Evolutionary conservation across 352 stramenopile genomes (phyloP), one percentile per base, ranked within the genome.

Genomic region (Phytophthora quininea): DNA sequence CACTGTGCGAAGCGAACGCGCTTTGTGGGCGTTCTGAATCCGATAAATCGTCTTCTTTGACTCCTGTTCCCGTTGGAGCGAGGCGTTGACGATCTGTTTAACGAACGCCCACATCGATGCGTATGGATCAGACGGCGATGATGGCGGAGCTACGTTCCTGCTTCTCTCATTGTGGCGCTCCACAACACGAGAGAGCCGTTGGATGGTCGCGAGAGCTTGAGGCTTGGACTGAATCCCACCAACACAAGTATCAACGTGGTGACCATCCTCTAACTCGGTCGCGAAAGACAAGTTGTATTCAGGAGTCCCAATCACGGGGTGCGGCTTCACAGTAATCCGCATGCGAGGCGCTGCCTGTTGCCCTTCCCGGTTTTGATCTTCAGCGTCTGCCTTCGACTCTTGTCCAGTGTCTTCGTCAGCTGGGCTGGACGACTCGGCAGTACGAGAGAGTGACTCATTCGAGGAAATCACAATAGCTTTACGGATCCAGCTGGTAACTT

Each of bases 321-420:
- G 71, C 54, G 63, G 27, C 57, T 76, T 76, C 11, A 79, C 67
- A n/a, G 67, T 60, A 27, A 79, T 50, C 19, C 71, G 67, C 52
- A 79, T 69, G 3, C 52, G 59, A 12, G 50, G 48, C 33, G 46
- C 45, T 11, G 53, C n/a, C 24, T 35, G 42, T n/a, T 8, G 12
- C 46, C 37, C 61, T 63, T 49, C 29, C 62, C 48, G 31, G 3
- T 42, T 30, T 19, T 48, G 30, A 33, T 3, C 12, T 19, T 9
- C 40, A 49, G 40, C 9, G 43, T 49, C 52, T 19, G 12, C 29
- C 15, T 35, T 29, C 27, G 30, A 35, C 52, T 42, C 24, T 62
- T 27, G 19, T 5, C 19, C 48, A 38, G 30, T 24, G 49, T 43
- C n/a, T 48, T 53, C 43, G 46, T 48, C 40, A 30, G 14, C 57